Base-by-base conservation (phyloP, 371 early-diverging fungal species). In the Circinella umbellata region DNA sequence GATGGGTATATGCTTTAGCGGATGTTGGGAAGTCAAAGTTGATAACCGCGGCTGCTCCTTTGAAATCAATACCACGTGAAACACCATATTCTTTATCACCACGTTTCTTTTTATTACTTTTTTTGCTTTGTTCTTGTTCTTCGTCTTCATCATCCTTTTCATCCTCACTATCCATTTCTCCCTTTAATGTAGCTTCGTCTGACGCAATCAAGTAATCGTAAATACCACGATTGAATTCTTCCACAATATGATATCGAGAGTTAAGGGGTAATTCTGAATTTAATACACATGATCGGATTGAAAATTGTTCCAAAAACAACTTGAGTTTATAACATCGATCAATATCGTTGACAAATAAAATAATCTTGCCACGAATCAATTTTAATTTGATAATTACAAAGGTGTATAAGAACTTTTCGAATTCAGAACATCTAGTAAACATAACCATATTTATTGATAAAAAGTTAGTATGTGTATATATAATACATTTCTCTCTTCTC, bases 21-120 rank as follows among this genome's bases (percentile, higher is more conserved):
- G 96, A 91, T 3, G 69, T 78, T 34, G 99, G 99, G 72, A 99
- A 92, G 77, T 99, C 99, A 88, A 99, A 98, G 82, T 99, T 99
- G 84, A 99, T 91, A 39, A 99, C 99, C 0, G 95, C 91, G 2
- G 92, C 90, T 0, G 98, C 96, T 67, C 93, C 91, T 68, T 94
- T 89, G 76, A 99, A 97, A 83, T 99, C 99, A 57, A 99, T 91
- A 53, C 99, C 99, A 42, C 99, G 93, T 8, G 98, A 91, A 27
- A 98, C 98, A 48, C 99, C 98, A 75, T 95, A 96, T 76, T 97
- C 98, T 63, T 91, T 87, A 73, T 94, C 95, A 73, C 75, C 71
- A 88, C 87, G 76, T 83, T 83, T 15, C 71, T 90, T 80, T 71
- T 60, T 71, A 66, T 69, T 83, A 69, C 69, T 67, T 20, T 75